Base-by-base conservation (phyloP, 306 rosid genomes). In the Cucurbita moschata region DNA sequence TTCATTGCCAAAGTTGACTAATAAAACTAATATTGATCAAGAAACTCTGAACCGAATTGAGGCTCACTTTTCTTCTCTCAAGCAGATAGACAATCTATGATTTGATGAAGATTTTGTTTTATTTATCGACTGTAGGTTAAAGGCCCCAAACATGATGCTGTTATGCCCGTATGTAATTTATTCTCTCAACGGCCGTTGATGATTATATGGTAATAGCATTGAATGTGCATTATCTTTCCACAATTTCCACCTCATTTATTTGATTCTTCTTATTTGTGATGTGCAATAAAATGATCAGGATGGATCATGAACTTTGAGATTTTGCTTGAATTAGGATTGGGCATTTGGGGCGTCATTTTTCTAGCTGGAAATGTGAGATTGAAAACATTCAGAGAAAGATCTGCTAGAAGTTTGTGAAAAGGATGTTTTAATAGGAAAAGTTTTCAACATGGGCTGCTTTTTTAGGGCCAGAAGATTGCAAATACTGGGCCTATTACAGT, bases 41-140 rank as follows among this genome's bases (percentile, higher is more conserved):
- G 87, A 86, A 79, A 85, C 88, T 81, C 88, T 94, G 51, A 70
- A 60, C 66, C 79, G 52, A 71, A 74, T 95, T 5, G 88, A 88
- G 78, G 83, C 80, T 12, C 89, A 95, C 77, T 91, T 95, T 74
- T 74, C 87, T 66, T 83, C 91, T 64, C 74, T 90, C 15, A 86
- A 86, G 78, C 85, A 82, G 73, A 83, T 94, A 71, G 88, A 61
- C 81, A 43, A 74, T 78, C 81, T 94, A 75, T 90, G 86, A 94
- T 54, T 14, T 39, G 8, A 52, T 50, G 64, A 38, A 73, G 71
- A 46, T 40, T 56, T 72, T 72, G 21, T 55, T 30, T 4, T 54
- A 4, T 43, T n/a, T 18, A 56, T 65, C 53, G 75, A 47, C 64
- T 46, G 26, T 55, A 62, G 51, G 63, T 26, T 35, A 8, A 12